A percentile compares a stretch with the other conserved stretches of the same genome.
Conservation (phyloP, 257 asterid genomes). For the Solanum gandarillasii region DNA sequence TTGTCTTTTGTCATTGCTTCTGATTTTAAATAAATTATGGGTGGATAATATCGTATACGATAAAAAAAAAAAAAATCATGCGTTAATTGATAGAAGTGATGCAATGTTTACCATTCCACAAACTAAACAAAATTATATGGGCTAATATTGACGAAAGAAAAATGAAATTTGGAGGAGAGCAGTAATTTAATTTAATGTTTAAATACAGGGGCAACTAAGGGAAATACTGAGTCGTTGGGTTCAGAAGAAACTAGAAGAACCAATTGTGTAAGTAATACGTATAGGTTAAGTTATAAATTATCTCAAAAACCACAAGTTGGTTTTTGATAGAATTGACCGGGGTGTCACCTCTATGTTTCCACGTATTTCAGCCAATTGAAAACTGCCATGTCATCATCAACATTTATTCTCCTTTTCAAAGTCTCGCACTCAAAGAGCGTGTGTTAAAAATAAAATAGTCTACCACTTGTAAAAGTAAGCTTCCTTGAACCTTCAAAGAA, state of each 20-base stretch:
- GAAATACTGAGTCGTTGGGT: not conserved
- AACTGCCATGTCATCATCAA: conserved; percentile 3
- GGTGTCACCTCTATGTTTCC: not conserved
- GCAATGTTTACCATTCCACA: not conserved
- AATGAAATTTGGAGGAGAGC: not conserved
- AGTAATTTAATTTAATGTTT: not conserved
- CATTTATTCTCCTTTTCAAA: not conserved
- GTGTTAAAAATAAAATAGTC: not conserved
- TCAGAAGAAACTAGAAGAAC: not conserved
- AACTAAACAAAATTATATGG: not conserved
- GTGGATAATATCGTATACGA: too few species aligned
- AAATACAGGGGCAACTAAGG: not conserved
- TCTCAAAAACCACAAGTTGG: not conserved
- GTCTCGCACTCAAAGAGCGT: not conserved
- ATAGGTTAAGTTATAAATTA: not conserved
- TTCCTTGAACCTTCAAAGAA: not conserved
- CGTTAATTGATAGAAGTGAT: not conserved
- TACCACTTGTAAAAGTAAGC: not conserved
- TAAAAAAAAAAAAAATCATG: not conserved
- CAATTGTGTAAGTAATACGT: not conserved
- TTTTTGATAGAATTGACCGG: not conserved
- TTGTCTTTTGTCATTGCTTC: not conserved
- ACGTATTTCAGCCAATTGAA: conserved; percentile 1
- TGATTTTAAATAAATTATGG: not conserved
- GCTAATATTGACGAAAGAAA: not conserved